These are phyloP conservation scores for Fallopia convolvulus DNA, from an alignment of 148 eudicot genomes.

Conservation along the genomic window DNA sequence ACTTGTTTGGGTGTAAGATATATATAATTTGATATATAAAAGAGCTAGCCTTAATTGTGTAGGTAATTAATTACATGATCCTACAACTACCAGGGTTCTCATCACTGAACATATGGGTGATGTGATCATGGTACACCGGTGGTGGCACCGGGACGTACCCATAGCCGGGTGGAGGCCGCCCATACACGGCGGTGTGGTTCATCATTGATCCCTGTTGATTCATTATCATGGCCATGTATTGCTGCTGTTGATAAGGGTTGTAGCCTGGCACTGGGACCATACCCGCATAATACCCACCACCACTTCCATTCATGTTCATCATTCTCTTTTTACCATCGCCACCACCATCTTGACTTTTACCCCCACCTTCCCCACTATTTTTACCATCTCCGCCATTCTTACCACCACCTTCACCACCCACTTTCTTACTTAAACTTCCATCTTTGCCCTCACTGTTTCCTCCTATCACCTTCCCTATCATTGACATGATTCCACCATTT, in stretches of 20 bases:
- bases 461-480: conserved; percentile 10
- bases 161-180: conserved; percentile 42
- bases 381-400: conserved; percentile 17
- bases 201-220: conserved; percentile 52
- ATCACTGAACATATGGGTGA: conserved; percentile 68
- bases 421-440: conserved; percentile 2
- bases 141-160: conserved; percentile 36
- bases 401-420: conserved; percentile 18
- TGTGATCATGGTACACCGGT: conserved; percentile 46
- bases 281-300: conserved; percentile 34
- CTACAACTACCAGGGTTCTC: conserved; percentile 77
- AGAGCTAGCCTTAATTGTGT: background rate
- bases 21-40: background rate
- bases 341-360: conserved; percentile 5
- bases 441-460: conserved; percentile 21
- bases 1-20: too few relatives aligned
- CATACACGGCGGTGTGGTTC: conserved; percentile 56
- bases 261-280: conserved; percentile 31
- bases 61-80: conserved; percentile 49
- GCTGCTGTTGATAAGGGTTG: conserved; percentile 47
- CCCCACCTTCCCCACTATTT: background rate
- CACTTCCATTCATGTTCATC: conserved; percentile 17
- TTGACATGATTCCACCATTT: background rate
- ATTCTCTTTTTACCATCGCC: conserved; percentile 15
- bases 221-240: conserved; percentile 84